These are phyloP conservation scores for Gyromitra esculenta DNA, from an alignment of 2,329 filamentous ascomycete species.

Conservation along the genomic window DNA sequence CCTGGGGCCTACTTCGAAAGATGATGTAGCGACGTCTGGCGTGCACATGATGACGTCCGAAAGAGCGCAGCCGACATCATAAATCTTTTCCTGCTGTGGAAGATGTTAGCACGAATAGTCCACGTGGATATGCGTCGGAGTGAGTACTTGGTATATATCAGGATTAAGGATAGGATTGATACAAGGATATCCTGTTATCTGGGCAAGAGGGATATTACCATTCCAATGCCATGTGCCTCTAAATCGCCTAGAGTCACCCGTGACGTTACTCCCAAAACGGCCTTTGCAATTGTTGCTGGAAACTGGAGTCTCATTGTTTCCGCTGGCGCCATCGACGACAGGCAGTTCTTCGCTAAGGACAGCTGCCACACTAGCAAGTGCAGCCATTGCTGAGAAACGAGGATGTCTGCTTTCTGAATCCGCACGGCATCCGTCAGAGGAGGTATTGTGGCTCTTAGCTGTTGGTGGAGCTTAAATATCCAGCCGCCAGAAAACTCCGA, in stretches of 20 bases:
- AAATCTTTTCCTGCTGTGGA: conserved; percentile 23
- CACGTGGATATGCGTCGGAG: neutral
- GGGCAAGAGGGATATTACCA: conserved; percentile 16
- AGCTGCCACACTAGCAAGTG: conserved; percentile 23
- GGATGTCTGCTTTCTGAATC: conserved; percentile 27
- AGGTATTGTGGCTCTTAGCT: conserved; percentile 21
- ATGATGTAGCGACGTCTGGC: conserved; percentile 10
- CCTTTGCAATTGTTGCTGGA: conserved; percentile 29
- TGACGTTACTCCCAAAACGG: conserved; percentile 29
- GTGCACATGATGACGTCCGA: conserved; percentile 27
- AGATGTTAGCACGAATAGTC: neutral
- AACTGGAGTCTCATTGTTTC: conserved; percentile 28
- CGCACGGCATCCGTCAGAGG: conserved; percentile 16
- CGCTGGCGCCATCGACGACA: conserved; percentile 19
- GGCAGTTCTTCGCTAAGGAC: conserved; percentile 16
- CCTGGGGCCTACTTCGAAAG: conserved; percentile 25
- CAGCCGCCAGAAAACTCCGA: conserved; percentile 8
- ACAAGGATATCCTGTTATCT: neutral
- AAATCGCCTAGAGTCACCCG: conserved; percentile 20
- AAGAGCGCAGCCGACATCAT: conserved; percentile 20
- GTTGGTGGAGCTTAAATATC: conserved; percentile 20
- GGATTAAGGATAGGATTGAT: neutral
- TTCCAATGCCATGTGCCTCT: conserved; percentile 36
- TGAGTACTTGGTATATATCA: conserved; percentile 6
- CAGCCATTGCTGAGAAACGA: conserved; percentile 34